Base-by-base conservation (phyloP, 2,329 filamentous ascomycete species). In the Paracoccidioides lutzii region DNA sequence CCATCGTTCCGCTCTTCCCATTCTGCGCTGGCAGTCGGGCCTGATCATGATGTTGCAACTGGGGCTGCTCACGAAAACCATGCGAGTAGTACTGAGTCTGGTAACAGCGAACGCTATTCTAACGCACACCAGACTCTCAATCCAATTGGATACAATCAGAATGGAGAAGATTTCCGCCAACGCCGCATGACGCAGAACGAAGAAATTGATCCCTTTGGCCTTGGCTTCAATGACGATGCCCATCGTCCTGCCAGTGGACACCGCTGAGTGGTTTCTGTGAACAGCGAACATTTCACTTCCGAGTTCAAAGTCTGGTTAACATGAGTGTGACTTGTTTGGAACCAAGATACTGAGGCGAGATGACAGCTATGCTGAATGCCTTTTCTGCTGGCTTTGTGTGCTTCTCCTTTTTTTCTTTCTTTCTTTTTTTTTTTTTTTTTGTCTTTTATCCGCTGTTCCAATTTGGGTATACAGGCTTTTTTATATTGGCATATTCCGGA, bases 221-320 rank as follows among this genome's bases (percentile, higher is more conserved):
- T 56, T 52, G 49, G 54, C 6, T 15, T 56, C 33, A 49, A 54
- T 33, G 33, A 54, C n/a, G 52, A 54, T 33, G 28, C n/a, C 10
- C n/a, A 7, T 38, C 14, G 10, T 8, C 37, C 49, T 30, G 8
- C 15, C 12, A 41, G 12, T 42, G 28, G 15, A 10, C 22, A 15
- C 12, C n/a, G 22, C 22, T 51, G 15, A 51, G 5, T 3, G 5
- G 5, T 48, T 48, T 9, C 30, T 15, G 5, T 48, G 32, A 14
- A 14, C 45, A 33, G 4, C 12, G 30, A 22, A 49, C 5, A 35
- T 9, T 45, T 30, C 28, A 22, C 15, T 15, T 15, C 32, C 4
- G 3, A 3, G 14, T 14, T 12, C 3, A 32, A 14, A 22, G 2
- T 45, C 28, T 14, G 14, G 4, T 12, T 45, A 5, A n/a, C 1